Evolutionary conservation across 805 yeast genomes (phyloP), one percentile per base, ranked within the genome.

Genomic region (Saccharomyces paradoxus): DNA sequence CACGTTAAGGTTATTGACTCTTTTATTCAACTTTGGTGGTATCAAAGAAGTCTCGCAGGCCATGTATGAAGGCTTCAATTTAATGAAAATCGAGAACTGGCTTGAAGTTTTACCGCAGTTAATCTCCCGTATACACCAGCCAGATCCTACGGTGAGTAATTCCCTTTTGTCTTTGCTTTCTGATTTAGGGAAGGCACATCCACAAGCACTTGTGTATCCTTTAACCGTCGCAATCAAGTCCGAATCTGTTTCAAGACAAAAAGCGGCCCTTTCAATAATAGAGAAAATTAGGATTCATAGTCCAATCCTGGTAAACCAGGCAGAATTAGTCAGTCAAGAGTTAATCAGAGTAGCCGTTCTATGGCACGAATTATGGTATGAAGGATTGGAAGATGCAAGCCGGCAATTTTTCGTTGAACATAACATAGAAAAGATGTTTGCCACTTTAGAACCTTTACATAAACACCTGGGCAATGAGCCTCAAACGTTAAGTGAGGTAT

Each of bases 321-420:
- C 96, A 0, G 96, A 89, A 62, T 69, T 89, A 53, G 96, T 91
- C 17, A 86, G 95, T 71, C 83, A 84, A 59, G 97, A 92, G 64
- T 79, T 91, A 54, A 90, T 92, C 58, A 76, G 97, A 60, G 96
- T 90, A 22, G 96, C 97, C 1, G 96, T 91, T 4, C 72, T 92
- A 55, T 90, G 97, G 96, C 96, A 89, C 63, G 98, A 91, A 64
- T 84, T 87, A 66, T 91, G 98, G 98, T 89, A 89, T 61, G 97
- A 90, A 70, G 97, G 95, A 3, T 74, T 91, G 29, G 98, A 91
- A 67, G 97, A 91, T 74, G 97, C 97, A 0, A 89, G 96, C 1
- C 76, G 96, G 54, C 77, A 87, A 50, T 92, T 86, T 73, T 90
- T 89, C 69, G 96, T 92, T 37, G 97, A 92, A 57, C 92, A 89